Percentiles rank a stretch among this genome's conserved stretches.
These are phyloP conservation scores for Fusarium heterosporum DNA, from an alignment of 2,329 filamentous ascomycete genomes.

Conservation along the genomic window DNA sequence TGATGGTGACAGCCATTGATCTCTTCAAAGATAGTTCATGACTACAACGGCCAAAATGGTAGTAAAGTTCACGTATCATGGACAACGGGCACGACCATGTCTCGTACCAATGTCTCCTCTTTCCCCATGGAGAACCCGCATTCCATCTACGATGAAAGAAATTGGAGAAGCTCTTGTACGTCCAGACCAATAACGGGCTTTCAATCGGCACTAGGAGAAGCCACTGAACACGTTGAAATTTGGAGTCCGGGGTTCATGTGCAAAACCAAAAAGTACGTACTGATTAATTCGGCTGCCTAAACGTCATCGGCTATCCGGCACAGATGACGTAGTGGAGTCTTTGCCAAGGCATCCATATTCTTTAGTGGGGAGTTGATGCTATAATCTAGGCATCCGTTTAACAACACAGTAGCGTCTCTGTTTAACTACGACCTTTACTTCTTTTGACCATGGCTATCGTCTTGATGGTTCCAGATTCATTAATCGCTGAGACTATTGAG, in stretches of 20 bases:
- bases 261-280: constrained; percentile 9
- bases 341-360: constrained; percentile 30
- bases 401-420: background rate
- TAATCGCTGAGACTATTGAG: background rate
- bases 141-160: background rate
- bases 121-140: constrained; percentile 18
- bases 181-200: background rate
- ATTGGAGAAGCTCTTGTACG: constrained; percentile 15
- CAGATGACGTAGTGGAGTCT: constrained; percentile 24
- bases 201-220: background rate
- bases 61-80: background rate
- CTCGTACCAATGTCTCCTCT: background rate
- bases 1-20: background rate
- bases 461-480: background rate
- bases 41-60: too few relatives aligned
- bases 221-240: constrained; percentile 23
- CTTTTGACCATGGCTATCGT: background rate
- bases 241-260: constrained; percentile 3
- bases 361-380: background rate
- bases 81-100: background rate
- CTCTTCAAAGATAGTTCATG: background rate
- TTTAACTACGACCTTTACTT: background rate
- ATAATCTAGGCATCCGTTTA: constrained; percentile 26
- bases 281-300: constrained; percentile 35
- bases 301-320: constrained; percentile 34